Evolutionary conservation across 805 yeast genomes (phyloP).

Genomic region (Pichia eremophila): DNA sequence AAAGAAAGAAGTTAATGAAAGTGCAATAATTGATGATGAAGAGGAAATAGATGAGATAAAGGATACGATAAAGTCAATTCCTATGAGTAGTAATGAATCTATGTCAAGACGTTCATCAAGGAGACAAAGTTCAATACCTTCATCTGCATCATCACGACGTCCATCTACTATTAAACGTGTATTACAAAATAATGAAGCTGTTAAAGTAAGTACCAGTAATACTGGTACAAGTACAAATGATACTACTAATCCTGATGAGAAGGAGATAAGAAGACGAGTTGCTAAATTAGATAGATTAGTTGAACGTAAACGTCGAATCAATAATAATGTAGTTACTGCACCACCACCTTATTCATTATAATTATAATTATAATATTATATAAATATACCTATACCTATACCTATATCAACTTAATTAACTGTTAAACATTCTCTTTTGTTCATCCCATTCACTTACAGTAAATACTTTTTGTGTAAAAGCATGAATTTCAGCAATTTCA

Average conservation of each 20-base stretch:
- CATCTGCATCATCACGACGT: not conserved
- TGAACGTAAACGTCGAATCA: conserved; percentile 5
- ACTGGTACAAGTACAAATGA: no score
- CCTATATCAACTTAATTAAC: not conserved
- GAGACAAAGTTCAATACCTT: no score
- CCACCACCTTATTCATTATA: conserved; percentile 20
- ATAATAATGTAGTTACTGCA: not conserved
- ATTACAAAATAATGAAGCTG: not conserved
- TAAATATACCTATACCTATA: no score
- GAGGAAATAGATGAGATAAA: not conserved
- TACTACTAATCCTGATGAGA: not conserved
- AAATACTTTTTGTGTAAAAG: conserved; percentile 87
- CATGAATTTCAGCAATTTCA: conserved; percentile 85
- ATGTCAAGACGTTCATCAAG: no score
- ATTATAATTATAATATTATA: no score
- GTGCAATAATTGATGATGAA: conserved; percentile 18
- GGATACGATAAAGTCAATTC: no score
- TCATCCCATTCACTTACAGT: conserved; percentile 82
- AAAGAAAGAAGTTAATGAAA: not conserved
- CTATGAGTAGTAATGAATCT: no score
- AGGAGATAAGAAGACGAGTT: conserved; percentile 10
- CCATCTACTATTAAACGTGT: not conserved
- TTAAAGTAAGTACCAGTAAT: not conserved
- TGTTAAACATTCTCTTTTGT: conserved; percentile 22
- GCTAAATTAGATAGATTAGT: conserved; percentile 21